Evolutionary conservation across 805 yeast genomes (phyloP).

Genomic region (Debaryomyces hansenii): DNA sequence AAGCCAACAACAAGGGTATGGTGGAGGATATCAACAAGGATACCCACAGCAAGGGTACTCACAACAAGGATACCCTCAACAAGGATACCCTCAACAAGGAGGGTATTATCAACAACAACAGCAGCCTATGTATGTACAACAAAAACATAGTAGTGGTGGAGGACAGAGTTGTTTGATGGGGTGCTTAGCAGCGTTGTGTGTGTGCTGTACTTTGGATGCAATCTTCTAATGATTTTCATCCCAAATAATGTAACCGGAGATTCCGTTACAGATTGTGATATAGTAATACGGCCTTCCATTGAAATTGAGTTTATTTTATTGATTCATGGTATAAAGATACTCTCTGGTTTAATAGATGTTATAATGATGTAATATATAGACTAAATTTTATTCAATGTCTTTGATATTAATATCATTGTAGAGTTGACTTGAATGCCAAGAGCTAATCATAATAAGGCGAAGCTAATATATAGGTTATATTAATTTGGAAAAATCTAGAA

Average conservation of each 20-base stretch:
- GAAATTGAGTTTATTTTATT: no score
- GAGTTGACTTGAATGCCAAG: no score
- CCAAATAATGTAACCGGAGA: no score
- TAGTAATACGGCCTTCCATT: no score
- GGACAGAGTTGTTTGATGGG: conserved; percentile 36
- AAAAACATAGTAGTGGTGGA: conserved; percentile 24
- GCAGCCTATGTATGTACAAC: conserved; percentile 47
- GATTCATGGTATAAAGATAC: no score
- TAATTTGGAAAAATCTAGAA: neutral
- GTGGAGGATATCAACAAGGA: conserved; percentile 3
- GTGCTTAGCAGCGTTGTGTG: conserved; percentile 42
- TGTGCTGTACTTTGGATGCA: conserved; percentile 40
- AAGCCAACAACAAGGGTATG: conserved; percentile 13
- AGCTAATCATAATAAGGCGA: no score
- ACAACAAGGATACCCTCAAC: conserved; percentile 20
- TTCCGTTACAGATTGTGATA: no score
- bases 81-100: conserved; percentile 27
- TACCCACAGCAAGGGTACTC: conserved; percentile 18
- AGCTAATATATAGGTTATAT: neutral
- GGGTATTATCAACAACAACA: conserved; percentile 40
- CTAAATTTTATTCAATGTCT: no score
- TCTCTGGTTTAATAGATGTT: no score
- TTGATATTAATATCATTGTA: no score
- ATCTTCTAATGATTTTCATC: conserved; percentile 12
- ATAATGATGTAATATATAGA: no score